Percentiles rank a stretch among this genome's conserved stretches.
Evolutionary conservation across 2,329 filamentous ascomycete species (phyloP).

Genomic region (Penicillium sp.): DNA sequence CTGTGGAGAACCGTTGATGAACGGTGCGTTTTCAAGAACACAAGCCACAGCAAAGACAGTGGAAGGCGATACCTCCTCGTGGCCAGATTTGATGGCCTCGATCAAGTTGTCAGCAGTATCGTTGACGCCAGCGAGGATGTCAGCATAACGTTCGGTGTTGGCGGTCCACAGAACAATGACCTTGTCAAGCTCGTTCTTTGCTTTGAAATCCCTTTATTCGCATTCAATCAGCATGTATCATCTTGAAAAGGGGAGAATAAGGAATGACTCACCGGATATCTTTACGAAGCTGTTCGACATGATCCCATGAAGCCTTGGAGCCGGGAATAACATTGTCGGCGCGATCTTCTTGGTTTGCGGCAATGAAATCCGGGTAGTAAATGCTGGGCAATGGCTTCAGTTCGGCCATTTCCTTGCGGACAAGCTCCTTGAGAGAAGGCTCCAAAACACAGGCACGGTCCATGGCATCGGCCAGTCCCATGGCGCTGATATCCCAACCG

Average conservation of each 20-base stretch:
- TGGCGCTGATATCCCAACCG: conserved; percentile 92
- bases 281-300: conserved; percentile 88
- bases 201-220: conserved; percentile 75
- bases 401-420: conserved; percentile 86
- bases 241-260: neutral
- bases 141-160: conserved; percentile 96
- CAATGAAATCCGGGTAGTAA: conserved; percentile 99
- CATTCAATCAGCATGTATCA: neutral
- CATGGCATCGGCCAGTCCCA: conserved; percentile 90
- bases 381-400: conserved; percentile 90
- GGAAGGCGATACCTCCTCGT: conserved; percentile 89
- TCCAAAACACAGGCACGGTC: conserved; percentile 93
- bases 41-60: conserved; percentile 94
- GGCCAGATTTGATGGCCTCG: conserved; percentile 77
- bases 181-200: conserved; percentile 79
- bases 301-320: conserved; percentile 75
- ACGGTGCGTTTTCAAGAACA: conserved; percentile 83
- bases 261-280: conserved; percentile 68
- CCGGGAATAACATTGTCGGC: conserved; percentile 87
- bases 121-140: conserved; percentile 83
- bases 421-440: conserved; percentile 83
- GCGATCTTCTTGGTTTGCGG: conserved; percentile 94
- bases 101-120: conserved; percentile 94
- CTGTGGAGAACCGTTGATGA: conserved; percentile 99
- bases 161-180: conserved; percentile 98